Percentiles rank a stretch among this genome's conserved stretches.
Evolutionary conservation across 2,329 filamentous ascomycete species (phyloP).

Genomic region (Fusarium palustre): DNA sequence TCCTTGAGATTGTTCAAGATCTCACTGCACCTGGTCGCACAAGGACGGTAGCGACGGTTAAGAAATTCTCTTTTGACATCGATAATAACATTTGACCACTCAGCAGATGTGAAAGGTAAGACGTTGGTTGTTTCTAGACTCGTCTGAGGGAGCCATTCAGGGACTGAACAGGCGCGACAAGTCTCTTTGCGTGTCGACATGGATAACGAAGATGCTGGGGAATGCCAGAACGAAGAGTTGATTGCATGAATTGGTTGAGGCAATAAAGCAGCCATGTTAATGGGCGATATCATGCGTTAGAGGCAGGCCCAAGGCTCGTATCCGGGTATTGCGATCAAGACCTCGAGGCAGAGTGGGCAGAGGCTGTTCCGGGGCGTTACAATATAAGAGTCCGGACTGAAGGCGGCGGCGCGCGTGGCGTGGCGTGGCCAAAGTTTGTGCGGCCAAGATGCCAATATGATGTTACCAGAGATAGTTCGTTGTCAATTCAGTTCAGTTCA

Average conservation of each 20-base stretch:
- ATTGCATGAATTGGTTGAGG: slow-evolving; percentile 31
- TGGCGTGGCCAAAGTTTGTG: slow-evolving; percentile 41
- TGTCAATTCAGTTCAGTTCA: slow-evolving; percentile 20
- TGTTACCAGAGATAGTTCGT: slow-evolving; percentile 28
- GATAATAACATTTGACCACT: slow-evolving; percentile 64
- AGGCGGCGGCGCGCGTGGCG: slow-evolving; percentile 37
- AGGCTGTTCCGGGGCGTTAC: slow-evolving; percentile 37
- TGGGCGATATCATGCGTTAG: slow-evolving; percentile 4
- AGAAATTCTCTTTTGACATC: slow-evolving; percentile 67
- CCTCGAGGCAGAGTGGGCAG: slow-evolving; percentile 21
- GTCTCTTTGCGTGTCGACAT: slow-evolving; percentile 33
- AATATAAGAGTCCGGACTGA: slow-evolving; percentile 43
- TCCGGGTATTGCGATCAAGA: slow-evolving; percentile 7
- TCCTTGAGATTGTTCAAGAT: slow-evolving; percentile 63
- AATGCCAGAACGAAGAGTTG: slow-evolving; percentile 29
- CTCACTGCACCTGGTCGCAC: slow-evolving; percentile 64
- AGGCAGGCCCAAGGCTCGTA: slow-evolving; percentile 11
- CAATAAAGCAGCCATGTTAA: slow-evolving; percentile 38
- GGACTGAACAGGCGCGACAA: slow-evolving; percentile 20
- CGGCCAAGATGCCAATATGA: slow-evolving; percentile 41
- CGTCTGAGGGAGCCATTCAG: slow-evolving; percentile 30
- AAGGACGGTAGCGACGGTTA: slow-evolving; percentile 63
- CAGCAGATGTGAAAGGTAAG: slow-evolving; percentile 58
- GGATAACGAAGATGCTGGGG: slow-evolving; percentile 22
- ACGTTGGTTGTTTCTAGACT: slow-evolving; percentile 43